Percentiles rank a stretch among this genome's conserved stretches.
These are phyloP conservation scores for Apiotrichum brassicae DNA, from an alignment of 1,284 basidiomycete genomes.

Conservation along the genomic window DNA sequence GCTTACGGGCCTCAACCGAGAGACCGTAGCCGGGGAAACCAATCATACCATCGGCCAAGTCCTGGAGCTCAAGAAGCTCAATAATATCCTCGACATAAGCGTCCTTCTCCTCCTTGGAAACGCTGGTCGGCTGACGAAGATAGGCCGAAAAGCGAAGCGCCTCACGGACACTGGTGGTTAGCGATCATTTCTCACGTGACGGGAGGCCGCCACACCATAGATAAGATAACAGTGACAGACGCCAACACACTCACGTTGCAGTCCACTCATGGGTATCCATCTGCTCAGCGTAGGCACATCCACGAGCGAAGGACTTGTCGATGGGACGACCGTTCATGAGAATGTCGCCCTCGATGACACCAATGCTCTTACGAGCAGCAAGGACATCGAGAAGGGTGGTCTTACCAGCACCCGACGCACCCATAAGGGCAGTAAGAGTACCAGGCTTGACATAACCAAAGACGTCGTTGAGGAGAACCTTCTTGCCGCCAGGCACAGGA, in stretches of 20 bases:
- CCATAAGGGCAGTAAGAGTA: constrained; percentile 57
- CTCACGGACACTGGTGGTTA: constrained; percentile 53
- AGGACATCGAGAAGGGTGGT: constrained; percentile 53
- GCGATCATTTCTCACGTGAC: too few species aligned
- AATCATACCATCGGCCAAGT: constrained; percentile 51
- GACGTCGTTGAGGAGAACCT: constrained; percentile 52
- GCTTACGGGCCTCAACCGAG: constrained; percentile 53
- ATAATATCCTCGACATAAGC: constrained; percentile 53
- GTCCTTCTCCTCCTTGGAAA: constrained; percentile 52
- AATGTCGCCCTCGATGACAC: constrained; percentile 51
- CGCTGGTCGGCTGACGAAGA: constrained; percentile 52
- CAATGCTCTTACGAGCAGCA: constrained; percentile 52
- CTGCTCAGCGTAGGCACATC: constrained; percentile 53
- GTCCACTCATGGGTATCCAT: constrained; percentile 78
- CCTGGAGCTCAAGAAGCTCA: constrained; percentile 51
- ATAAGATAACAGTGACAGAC: too few species aligned
- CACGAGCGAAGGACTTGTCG: constrained; percentile 48
- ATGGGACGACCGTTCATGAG: constrained; percentile 52
- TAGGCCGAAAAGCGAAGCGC: constrained; percentile 56
- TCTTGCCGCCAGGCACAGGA: constrained; percentile 51
- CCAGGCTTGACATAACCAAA: constrained; percentile 56
- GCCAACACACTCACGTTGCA: constrained; percentile 47
- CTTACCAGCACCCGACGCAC: constrained; percentile 55
- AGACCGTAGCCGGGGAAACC: constrained; percentile 51
- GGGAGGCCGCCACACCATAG: too few species aligned